phyloP scores from a whole-genome alignment of 495 filamentous ascomycete species.

The Tuber calosporum region DNA sequence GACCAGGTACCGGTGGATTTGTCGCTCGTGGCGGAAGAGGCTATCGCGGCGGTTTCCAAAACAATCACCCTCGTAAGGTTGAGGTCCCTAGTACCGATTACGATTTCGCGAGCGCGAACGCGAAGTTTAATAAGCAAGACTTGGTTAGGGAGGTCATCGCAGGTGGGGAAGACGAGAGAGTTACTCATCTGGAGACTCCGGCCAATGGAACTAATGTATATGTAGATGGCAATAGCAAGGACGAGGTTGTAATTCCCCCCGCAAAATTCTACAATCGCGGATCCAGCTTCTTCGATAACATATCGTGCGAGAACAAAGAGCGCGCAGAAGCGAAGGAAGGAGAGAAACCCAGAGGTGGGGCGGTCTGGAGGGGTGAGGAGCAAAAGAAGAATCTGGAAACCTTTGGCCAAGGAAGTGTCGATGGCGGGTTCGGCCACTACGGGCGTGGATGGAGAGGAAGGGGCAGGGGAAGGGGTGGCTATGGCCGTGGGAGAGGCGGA shows the following conservation, averaged over 20 bases:
- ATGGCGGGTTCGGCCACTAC: constrained; percentile 58
- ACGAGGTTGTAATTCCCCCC: constrained; percentile 45
- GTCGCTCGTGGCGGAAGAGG: constrained; percentile 54
- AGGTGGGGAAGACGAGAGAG: constrained; percentile 42
- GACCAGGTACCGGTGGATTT: constrained; percentile 48
- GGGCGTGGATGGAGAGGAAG: constrained; percentile 53
- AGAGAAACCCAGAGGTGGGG: constrained; percentile 62
- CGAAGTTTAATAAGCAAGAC: constrained; percentile 97
- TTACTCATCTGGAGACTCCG: constrained; percentile 10
- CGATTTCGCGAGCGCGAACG: constrained; percentile 87
- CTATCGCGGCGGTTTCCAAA: constrained; percentile 52
- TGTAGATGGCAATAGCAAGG: constrained; percentile 13
- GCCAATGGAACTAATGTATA: constrained; percentile 28
- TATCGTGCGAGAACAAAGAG: constrained; percentile 85
- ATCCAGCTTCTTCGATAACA: constrained; percentile 92
- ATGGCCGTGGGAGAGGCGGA: constrained; percentile 52
- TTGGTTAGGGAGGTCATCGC: constrained; percentile 85
- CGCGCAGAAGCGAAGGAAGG: constrained; percentile 63
- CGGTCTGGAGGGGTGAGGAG: constrained; percentile 87
- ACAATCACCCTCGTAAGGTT: constrained; percentile 57
- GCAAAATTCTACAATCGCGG: constrained; percentile 70
- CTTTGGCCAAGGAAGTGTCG: constrained; percentile 95
- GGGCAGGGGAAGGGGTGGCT: constrained; percentile 58
- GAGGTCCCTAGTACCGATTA: constrained; percentile 85
- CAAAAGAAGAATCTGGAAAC: constrained; percentile 95